phyloP scores from a whole-genome alignment of 108 stramenopile genomes.

The Cyclotella choctawhatcheeana region DNA sequence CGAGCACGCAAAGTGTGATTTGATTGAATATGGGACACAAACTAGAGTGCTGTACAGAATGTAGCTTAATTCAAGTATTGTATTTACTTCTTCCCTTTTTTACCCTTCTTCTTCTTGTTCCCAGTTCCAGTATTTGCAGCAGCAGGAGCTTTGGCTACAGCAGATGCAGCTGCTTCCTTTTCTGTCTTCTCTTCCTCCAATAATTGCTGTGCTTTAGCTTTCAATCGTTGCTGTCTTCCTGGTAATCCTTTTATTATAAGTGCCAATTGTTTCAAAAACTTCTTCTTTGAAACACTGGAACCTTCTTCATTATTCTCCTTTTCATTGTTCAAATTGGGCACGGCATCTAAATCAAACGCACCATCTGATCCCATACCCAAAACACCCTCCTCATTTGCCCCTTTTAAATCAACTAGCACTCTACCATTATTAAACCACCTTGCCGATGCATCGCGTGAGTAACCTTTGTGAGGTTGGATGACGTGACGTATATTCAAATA shows the following conservation, averaged over 20 bases:
- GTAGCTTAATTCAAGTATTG: too few relatives aligned
- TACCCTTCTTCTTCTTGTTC: slow-evolving; percentile 43
- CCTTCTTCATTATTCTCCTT: slow-evolving; percentile 14
- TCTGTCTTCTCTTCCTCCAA: slow-evolving; percentile 16
- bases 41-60: too few relatives aligned
- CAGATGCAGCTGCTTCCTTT: neutral
- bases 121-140: neutral
- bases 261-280: slow-evolving; percentile 60
- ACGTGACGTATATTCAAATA: slow-evolving; percentile 74
- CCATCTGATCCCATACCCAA: slow-evolving; percentile 41
- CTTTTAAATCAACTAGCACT: slow-evolving; percentile 49
- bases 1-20: neutral
- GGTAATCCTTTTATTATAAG: slow-evolving; percentile 57
- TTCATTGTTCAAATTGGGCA: slow-evolving; percentile 39
- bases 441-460: slow-evolving; percentile 66
- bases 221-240: slow-evolving; percentile 54
- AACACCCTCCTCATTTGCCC: slow-evolving; percentile 23
- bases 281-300: slow-evolving; percentile 44
- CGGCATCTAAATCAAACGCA: slow-evolving; percentile 41
- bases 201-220: neutral
- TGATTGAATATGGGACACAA: neutral
- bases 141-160: neutral
- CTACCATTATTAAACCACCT: slow-evolving; percentile 89
- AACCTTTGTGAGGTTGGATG: slow-evolving; percentile 90
- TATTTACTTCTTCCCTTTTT: slow-evolving; percentile 44